These are phyloP conservation scores for Staphylotrichum tortipilum DNA, from an alignment of 495 filamentous ascomycete genomes.

Conservation along the genomic window DNA sequence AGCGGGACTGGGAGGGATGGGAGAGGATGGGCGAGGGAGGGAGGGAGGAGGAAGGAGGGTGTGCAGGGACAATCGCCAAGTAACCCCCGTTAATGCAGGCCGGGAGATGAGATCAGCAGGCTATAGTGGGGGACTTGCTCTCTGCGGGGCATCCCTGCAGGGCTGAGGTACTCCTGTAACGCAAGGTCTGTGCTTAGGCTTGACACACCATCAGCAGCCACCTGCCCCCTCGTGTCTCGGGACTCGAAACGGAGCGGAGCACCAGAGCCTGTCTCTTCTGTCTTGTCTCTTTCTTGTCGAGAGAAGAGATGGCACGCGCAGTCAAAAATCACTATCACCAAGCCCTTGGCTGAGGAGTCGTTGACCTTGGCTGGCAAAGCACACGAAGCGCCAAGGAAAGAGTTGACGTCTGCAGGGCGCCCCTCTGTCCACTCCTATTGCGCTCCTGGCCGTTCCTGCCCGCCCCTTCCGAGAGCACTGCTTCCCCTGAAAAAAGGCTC, in stretches of 20 bases:
- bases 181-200: neutral
- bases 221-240: neutral
- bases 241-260: neutral
- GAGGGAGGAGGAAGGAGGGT: neutral
- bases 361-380: neutral
- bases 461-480: no score
- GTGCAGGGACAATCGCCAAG: neutral
- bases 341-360: neutral
- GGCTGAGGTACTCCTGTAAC: neutral
- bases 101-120: conserved; percentile 14
- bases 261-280: no score
- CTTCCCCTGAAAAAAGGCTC: neutral
- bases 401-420: no score
- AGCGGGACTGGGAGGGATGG: no score
- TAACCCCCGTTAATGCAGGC: conserved; percentile 14
- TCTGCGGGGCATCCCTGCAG: no score
- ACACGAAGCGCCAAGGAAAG: neutral
- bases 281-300: no score
- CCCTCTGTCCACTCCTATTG: no score
- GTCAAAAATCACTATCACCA: no score
- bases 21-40: neutral
- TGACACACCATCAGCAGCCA: neutral
- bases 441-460: no score
- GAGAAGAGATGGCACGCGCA: no score
- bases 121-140: neutral